phyloP scores from a whole-genome alignment of 768 basidiomycete genomes.

The Pseudohyphozyma bogoriensis region DNA sequence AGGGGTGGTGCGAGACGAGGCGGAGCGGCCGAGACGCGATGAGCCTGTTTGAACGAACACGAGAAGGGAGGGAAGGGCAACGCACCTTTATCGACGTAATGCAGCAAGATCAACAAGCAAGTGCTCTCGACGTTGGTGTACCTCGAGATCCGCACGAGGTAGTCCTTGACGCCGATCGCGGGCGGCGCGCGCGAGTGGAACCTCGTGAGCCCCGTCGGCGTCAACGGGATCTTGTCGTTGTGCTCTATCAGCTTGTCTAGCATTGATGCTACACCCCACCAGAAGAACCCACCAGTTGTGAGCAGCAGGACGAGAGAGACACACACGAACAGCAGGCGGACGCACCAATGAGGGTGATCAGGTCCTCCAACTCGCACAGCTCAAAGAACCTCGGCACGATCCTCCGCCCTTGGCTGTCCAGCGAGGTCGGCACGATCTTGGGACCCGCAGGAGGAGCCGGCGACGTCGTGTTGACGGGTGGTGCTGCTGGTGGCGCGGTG shows the following conservation, averaged over 20 bases:
- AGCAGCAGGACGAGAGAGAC: conserved; percentile 4
- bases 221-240: conserved; percentile 90
- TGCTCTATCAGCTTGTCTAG: conserved; percentile 84
- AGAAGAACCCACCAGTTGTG: background rate
- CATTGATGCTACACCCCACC: conserved; percentile 45
- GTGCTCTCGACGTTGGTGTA: conserved; percentile 92
- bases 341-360: conserved; percentile 80
- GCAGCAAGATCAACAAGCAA: conserved; percentile 68
- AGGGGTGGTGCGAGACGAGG: background rate
- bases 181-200: conserved; percentile 93
- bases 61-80: background rate
- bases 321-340: conserved; percentile 7
- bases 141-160: conserved; percentile 81
- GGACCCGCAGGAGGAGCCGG: too few species aligned
- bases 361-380: conserved; percentile 66
- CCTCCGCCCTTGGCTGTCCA: conserved; percentile 20
- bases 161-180: conserved; percentile 77
- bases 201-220: conserved; percentile 79
- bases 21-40: background rate
- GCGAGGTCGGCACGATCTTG: conserved; percentile 13
- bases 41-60: background rate
- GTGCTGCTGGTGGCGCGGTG: too few species aligned
- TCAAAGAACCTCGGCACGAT: conserved; percentile 68
- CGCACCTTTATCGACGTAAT: conserved; percentile 68
- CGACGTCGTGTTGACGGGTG: too few species aligned